Percentiles rank a stretch among this genome's conserved stretches.
phyloP scores from a whole-genome alignment of 2,329 filamentous ascomycete species.

The Colletotrichum acutatum region DNA sequence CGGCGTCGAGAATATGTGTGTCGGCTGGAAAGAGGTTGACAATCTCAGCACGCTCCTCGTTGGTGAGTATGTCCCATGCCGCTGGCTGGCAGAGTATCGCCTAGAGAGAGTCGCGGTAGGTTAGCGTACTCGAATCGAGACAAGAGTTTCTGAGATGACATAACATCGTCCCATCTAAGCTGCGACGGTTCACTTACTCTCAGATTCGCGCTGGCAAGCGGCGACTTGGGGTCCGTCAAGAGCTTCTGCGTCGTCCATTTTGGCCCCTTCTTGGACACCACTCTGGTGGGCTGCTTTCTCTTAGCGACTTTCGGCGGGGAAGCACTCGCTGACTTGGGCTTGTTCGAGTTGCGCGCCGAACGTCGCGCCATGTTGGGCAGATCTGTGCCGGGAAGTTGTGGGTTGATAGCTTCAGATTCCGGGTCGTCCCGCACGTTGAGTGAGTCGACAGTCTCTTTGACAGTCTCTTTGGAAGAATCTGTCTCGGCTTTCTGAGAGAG shows the following conservation, averaged over 20 bases:
- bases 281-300: conserved; percentile 35
- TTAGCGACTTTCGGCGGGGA: conserved; percentile 15
- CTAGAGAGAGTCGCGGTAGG: conserved; percentile 24
- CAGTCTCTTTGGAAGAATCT: not conserved
- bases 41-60: conserved; percentile 48
- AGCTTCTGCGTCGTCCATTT: conserved; percentile 51
- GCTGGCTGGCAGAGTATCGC: conserved; percentile 49
- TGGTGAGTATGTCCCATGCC: conserved; percentile 50
- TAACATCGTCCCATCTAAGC: not conserved
- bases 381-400: not conserved
- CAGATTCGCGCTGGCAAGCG: conserved; percentile 50
- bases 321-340: conserved; percentile 4
- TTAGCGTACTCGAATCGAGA: not conserved
- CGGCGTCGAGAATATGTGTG: conserved; percentile 48
- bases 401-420: not conserved
- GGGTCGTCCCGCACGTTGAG: conserved; percentile 5
- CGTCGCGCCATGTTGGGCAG: conserved; percentile 15
- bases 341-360: conserved; percentile 21
- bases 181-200: conserved; percentile 42
- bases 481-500: not conserved
- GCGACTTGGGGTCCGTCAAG: conserved; percentile 50
- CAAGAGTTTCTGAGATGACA: not conserved
- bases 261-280: conserved; percentile 41
- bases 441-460: conserved; percentile 2
- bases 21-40: conserved; percentile 51